A percentile compares a stretch with the other conserved stretches of the same genome.
Conservation (phyloP, 2,329 filamentous ascomycete species). For the Teratosphaeriaceae sp. region DNA sequence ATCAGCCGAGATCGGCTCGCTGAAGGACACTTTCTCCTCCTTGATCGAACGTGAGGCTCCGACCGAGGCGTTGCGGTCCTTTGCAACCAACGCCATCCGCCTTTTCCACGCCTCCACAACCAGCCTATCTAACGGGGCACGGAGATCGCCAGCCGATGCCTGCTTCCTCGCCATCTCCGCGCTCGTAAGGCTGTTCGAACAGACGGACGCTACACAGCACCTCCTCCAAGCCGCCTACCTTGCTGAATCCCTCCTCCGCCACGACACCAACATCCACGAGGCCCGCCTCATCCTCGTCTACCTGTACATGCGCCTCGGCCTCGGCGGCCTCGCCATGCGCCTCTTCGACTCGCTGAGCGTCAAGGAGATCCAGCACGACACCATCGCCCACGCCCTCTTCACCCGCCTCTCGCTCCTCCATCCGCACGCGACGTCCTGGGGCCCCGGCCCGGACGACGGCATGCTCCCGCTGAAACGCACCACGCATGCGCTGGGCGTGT, state of each 20-base stretch:
- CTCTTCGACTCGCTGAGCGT: slow-evolving; percentile 27
- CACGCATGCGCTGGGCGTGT: slow-evolving; percentile 23
- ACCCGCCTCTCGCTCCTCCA: slow-evolving; percentile 27
- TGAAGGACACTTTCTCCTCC: slow-evolving; percentile 19
- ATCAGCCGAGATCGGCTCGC: slow-evolving; percentile 13
- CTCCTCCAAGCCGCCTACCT: slow-evolving; percentile 27
- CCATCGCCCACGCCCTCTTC: slow-evolving; percentile 28
- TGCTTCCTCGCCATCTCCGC: slow-evolving; percentile 29
- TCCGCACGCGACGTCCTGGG: slow-evolving; percentile 16
- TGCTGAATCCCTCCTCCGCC: slow-evolving; percentile 21
- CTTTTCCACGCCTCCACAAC: slow-evolving; percentile 20
- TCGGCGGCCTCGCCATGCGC: slow-evolving; percentile 25
- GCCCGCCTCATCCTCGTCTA: slow-evolving; percentile 29
- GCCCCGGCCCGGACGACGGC: background rate
- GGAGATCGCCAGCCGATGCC: slow-evolving; percentile 20
- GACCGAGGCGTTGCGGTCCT: slow-evolving; percentile 13
- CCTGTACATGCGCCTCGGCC: slow-evolving; percentile 28
- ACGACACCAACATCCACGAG: slow-evolving; percentile 25
- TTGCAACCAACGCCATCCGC: slow-evolving; percentile 19
- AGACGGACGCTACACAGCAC: slow-evolving; percentile 11
- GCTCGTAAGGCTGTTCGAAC: slow-evolving; percentile 21
- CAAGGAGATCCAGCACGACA: slow-evolving; percentile 33
- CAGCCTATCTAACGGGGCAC: slow-evolving; percentile 10
- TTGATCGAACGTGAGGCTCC: slow-evolving; percentile 10
- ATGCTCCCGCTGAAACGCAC: slow-evolving; percentile 25